A percentile compares a stretch with the other conserved stretches of the same genome.
Evolutionary conservation across 2,329 filamentous ascomycete species (phyloP).

Genomic region (Venturia oleaginea): DNA sequence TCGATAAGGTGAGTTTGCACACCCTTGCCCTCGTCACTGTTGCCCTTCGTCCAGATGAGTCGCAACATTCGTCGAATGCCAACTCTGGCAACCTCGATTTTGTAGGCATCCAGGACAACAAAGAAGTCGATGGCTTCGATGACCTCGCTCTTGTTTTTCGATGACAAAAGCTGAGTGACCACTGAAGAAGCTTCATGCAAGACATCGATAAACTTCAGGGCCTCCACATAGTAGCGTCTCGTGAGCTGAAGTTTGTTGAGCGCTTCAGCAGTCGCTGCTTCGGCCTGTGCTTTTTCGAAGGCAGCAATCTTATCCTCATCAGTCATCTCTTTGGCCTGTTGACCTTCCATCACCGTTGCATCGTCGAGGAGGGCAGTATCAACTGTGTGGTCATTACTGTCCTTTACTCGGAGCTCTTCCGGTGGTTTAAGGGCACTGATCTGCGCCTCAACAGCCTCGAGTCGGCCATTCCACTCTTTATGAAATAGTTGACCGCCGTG

Average conservation of each 20-base stretch:
- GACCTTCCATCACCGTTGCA: constrained; percentile 64
- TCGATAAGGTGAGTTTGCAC: constrained; percentile 96
- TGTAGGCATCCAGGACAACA: constrained; percentile 89
- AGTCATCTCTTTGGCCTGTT: constrained; percentile 60
- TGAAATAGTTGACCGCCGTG: constrained; percentile 78
- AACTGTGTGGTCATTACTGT: constrained; percentile 53
- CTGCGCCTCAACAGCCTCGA: constrained; percentile 76
- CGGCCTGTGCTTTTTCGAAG: constrained; percentile 71
- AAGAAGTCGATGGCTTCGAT: constrained; percentile 99
- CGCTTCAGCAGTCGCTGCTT: constrained; percentile 80
- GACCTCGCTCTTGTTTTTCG: constrained; percentile 95
- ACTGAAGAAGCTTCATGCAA: constrained; percentile 72
- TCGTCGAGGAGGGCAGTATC: constrained; percentile 78
- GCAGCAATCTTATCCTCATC: constrained; percentile 69
- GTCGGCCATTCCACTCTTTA: constrained; percentile 74
- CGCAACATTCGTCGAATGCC: constrained; percentile 94
- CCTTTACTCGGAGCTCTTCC: constrained; percentile 59
- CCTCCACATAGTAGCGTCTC: constrained; percentile 85
- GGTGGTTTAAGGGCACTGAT: constrained; percentile 75
- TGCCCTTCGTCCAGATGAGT: constrained; percentile 98
- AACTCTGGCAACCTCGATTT: constrained; percentile 82
- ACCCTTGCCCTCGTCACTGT: constrained; percentile 97
- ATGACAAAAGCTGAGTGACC: constrained; percentile 80
- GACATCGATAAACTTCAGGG: constrained; percentile 85
- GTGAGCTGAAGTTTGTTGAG: constrained; percentile 82